Base-by-base conservation (phyloP, 1,284 basidiomycete species). In the Phylloboletellus chloephorus region DNA sequence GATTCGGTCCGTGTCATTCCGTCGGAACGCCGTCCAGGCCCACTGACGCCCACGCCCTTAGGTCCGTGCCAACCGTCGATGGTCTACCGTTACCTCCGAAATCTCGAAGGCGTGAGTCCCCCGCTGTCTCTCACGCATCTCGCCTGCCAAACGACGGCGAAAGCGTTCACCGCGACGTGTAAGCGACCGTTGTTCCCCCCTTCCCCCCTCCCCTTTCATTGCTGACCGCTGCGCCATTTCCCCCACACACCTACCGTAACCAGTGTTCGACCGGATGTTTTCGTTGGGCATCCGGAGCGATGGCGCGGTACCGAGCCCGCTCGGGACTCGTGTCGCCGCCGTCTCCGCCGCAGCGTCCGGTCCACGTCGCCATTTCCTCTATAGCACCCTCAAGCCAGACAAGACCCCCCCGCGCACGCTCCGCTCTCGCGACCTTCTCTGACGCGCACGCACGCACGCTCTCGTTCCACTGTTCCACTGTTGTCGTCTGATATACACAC, bases 221-320 rank as follows among this genome's bases (percentile, higher is more conserved):
- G 37, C 37, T 16, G 30, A 47, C n/a, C 5, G 7, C n/a, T n/a
- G n/a, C n/a, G n/a, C n/a, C n/a, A n/a, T n/a, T n/a, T n/a, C n/a
- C n/a, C n/a, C n/a, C n/a, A n/a, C n/a, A n/a, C n/a, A n/a, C 33
- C 6, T 23, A 30, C 3, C 7, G 29, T 11, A 13, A 19, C 15
- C 50, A 92, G 88, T 93, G 21, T 94, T 93, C 56, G 90, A 94
- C 61, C 69, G 90, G 37, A 94, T 94, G 90, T 94, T 93, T 61
- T 86, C 83, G 4, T 69, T 89, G 7, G 86, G 86, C 19, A 69
- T 88, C 12, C 79, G 87, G 16, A 77, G 78, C 43, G 82, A 81
- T 3, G 73, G 78, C 1, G 76, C 85, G 37, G 68, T 73, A 0
- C 71, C 71, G 1, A n/a, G n/a, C n/a, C 79, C 83, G 2, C 60